Percentiles rank a stretch among this genome's conserved stretches.
phyloP scores from a whole-genome alignment of 129 eudicot species.

The Flaveria brownii region DNA sequence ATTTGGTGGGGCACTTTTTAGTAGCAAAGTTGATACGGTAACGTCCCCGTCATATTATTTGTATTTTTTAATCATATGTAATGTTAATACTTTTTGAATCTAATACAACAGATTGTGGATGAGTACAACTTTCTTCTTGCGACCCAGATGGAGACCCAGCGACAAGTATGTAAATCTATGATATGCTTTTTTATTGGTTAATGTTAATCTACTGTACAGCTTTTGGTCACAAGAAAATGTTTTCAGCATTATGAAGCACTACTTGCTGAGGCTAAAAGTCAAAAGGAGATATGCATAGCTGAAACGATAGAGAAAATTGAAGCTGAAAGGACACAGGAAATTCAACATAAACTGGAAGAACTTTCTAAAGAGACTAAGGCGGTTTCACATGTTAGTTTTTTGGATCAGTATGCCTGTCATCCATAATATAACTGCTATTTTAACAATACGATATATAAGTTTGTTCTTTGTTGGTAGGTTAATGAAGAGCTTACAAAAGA shows the following conservation, averaged over 20 bases:
- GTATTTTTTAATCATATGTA: not conserved
- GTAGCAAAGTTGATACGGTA: conserved; percentile 91
- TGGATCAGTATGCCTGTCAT: not conserved
- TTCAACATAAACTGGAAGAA: conserved; percentile 53
- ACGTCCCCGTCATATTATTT: conserved; percentile 9
- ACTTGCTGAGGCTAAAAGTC: conserved; percentile 69
- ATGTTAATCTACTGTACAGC: not conserved
- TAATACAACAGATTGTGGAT: conserved; percentile 52
- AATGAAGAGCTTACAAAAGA: conserved; percentile 65
- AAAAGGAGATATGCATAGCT: conserved; percentile 49
- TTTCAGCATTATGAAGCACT: conserved; percentile 77
- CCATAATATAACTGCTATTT: not conserved
- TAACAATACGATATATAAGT: not conserved
- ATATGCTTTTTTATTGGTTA: not conserved
- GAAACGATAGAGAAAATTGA: conserved; percentile 62
- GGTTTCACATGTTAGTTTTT: conserved; percentile 52
- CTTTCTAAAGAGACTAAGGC: conserved; percentile 54
- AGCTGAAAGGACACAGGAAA: conserved; percentile 46
- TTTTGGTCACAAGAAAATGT: not conserved
- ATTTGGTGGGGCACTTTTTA: conserved; percentile 68
- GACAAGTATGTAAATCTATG: conserved; percentile 59
- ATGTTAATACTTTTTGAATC: conserved; percentile 11
- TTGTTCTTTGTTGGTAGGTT: conserved; percentile 45
- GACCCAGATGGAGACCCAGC: conserved; percentile 79
- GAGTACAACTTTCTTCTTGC: conserved; percentile 95